phyloP scores from a whole-genome alignment of 768 basidiomycete species.

The Phanerochaete carnosa region DNA sequence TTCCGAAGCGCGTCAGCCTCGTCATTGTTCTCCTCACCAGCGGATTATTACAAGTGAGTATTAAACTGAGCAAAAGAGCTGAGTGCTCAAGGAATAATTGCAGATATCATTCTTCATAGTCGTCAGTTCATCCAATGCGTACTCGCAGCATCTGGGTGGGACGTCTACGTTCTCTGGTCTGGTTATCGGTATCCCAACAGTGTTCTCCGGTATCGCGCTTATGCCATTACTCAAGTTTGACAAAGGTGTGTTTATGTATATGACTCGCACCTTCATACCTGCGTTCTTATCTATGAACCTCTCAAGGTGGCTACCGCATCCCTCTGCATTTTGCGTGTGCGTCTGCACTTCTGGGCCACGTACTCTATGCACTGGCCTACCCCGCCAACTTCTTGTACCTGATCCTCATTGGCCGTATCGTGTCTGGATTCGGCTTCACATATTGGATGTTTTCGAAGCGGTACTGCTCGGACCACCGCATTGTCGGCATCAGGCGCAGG shows the following conservation, averaged over 20 bases:
- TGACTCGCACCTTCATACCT: neutral
- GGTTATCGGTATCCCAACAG: constrained; percentile 63
- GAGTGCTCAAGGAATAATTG: neutral
- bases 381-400: constrained; percentile 57
- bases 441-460: constrained; percentile 67
- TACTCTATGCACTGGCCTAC: constrained; percentile 63
- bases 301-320: constrained; percentile 48
- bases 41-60: constrained; percentile 41
- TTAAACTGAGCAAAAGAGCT: neutral
- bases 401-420: constrained; percentile 68
- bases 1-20: constrained; percentile 45
- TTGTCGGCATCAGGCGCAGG: constrained; percentile 60
- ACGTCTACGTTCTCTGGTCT: constrained; percentile 69
- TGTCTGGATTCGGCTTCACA: constrained; percentile 57
- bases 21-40: constrained; percentile 43
- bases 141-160: constrained; percentile 61
- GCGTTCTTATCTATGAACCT: neutral
- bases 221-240: constrained; percentile 55
- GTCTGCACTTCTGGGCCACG: constrained; percentile 49
- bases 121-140: constrained; percentile 62
- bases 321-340: constrained; percentile 56
- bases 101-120: constrained; percentile 69
- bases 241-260: constrained; percentile 38
- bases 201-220: constrained; percentile 56
- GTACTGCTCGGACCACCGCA: constrained; percentile 66